Conservation (phyloP, 2,329 filamentous ascomycete genomes). For the Aspergillus tanneri region DNA sequence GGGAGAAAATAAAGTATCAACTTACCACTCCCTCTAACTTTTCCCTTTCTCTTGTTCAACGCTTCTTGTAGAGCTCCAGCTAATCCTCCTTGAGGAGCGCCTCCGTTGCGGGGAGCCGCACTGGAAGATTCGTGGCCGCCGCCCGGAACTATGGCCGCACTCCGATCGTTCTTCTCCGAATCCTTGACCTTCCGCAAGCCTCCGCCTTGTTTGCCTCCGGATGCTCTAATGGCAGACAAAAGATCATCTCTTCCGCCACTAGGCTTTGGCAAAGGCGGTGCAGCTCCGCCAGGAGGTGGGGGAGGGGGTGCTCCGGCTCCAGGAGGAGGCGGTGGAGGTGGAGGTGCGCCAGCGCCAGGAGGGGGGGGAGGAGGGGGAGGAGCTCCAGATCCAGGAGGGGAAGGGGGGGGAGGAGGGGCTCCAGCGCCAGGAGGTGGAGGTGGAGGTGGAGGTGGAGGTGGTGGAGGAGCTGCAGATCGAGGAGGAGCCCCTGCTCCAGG, state of each 20-base stretch:
- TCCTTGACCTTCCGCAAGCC: constrained; percentile 49
- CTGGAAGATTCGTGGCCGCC: constrained; percentile 61
- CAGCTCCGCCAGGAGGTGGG: constrained; percentile 37
- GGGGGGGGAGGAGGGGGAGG: constrained; percentile 48
- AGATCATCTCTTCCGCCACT: constrained; percentile 44
- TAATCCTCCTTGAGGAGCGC: constrained; percentile 59
- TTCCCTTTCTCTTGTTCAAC: constrained; percentile 80
- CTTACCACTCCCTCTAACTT: constrained; percentile 93
- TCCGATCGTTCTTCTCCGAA: constrained; percentile 49
- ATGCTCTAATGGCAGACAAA: constrained; percentile 51
- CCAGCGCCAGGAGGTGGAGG: constrained; percentile 26
- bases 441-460: constrained; percentile 41
- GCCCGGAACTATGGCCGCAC: constrained; percentile 45
- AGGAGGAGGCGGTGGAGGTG: constrained; percentile 32
- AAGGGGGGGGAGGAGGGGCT: constrained; percentile 43
- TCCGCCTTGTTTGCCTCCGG: constrained; percentile 54
- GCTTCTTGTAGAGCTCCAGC: constrained; percentile 79
- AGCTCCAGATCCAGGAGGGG: constrained; percentile 36
- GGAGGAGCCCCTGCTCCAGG: constrained; percentile 12
- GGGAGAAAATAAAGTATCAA: constrained; percentile 28
- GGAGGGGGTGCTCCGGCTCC: constrained; percentile 40
- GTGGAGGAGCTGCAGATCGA: constrained; percentile 39
- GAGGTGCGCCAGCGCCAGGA: constrained; percentile 43
- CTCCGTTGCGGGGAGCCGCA: constrained; percentile 54
- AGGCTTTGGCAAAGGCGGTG: constrained; percentile 45